These are phyloP conservation scores for Moniliophthora roreri DNA, from an alignment of 1,284 basidiomycete species.

Conservation along the genomic window DNA sequence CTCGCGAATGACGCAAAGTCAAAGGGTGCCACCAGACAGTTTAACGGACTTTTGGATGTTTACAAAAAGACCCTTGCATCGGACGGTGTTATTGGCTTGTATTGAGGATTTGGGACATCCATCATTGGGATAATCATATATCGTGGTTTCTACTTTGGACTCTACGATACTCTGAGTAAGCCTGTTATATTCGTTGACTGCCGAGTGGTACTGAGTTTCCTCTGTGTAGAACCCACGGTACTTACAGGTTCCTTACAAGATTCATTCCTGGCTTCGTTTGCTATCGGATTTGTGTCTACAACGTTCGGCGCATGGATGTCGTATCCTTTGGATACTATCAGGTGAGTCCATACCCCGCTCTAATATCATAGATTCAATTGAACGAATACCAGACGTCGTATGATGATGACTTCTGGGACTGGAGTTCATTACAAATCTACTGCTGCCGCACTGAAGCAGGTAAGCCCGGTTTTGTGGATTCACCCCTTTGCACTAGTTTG, in stretches of 20 bases:
- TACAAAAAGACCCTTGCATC: constrained; percentile 91
- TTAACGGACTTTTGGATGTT: constrained; percentile 93
- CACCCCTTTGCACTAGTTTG: background rate
- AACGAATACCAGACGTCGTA: constrained; percentile 41
- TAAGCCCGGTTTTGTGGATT: background rate
- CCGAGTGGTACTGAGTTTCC: constrained; percentile 44
- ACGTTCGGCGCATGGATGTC: constrained; percentile 60
- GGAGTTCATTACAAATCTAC: constrained; percentile 46
- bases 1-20: constrained; percentile 54
- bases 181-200: constrained; percentile 22
- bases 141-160: constrained; percentile 95
- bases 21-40: constrained; percentile 87
- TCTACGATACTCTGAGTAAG: constrained; percentile 90
- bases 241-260: constrained; percentile 57
- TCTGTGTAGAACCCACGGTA: constrained; percentile 35
- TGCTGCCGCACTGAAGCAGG: constrained; percentile 45
- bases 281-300: constrained; percentile 49
- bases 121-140: constrained; percentile 96
- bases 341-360: constrained; percentile 6
- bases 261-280: constrained; percentile 65
- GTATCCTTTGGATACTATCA: constrained; percentile 69
- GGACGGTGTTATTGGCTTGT: constrained; percentile 87
- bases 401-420: constrained; percentile 72
- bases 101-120: constrained; percentile 94
- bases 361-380: background rate